Base-by-base conservation (phyloP, 768 basidiomycete genomes). In the Mycena vitilis region DNA sequence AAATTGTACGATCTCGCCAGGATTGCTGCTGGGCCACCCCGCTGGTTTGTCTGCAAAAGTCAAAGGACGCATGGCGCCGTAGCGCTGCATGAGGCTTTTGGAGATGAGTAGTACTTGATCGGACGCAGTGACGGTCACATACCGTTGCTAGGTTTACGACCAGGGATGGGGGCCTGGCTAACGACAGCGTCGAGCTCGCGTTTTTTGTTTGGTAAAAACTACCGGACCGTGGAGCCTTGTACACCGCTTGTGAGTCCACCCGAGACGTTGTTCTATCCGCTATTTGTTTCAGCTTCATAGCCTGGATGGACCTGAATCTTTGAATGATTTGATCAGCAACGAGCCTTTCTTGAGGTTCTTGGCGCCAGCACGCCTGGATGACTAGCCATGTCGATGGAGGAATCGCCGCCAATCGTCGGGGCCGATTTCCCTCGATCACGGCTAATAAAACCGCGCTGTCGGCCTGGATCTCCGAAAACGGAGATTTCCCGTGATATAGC, bases 301-400 rank as follows among this genome's bases (percentile, higher is more conserved):
- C 47, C 44, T 45, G 54, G 30, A 66, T 58, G 4, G 34, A 45
- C 13, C 60, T 44, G 2, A 72, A 54, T 16, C 49, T 51, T 18
- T 68, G 51, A 16, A 72, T 45, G 34, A 72, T 66, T 16, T 20
- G 20, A 12, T 5, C 8, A 13, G 53, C 30, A 13, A 20, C n/a
- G n/a, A 68, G 69, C 37, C 71, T 56, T 11, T 42, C 12, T 15
- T 22, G 5, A 1, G 71, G 69, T 11, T 67, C 48, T n/a, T 58
- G 55, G 37, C 23, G 15, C 71, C 71, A 73, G 58, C 65, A 73
- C 12, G 45, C 60, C 30, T 51, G 38, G 49, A 73, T 60, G 1
- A 73, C 37, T 4, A 36, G 23, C 69, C 71, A 68, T 0, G 44
- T 61, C 12, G 47, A 51, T 4, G n/a, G 0, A n/a, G 70, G 65